phyloP scores from a whole-genome alignment of 1,139 yeast species.

The Taphrina betulina region DNA sequence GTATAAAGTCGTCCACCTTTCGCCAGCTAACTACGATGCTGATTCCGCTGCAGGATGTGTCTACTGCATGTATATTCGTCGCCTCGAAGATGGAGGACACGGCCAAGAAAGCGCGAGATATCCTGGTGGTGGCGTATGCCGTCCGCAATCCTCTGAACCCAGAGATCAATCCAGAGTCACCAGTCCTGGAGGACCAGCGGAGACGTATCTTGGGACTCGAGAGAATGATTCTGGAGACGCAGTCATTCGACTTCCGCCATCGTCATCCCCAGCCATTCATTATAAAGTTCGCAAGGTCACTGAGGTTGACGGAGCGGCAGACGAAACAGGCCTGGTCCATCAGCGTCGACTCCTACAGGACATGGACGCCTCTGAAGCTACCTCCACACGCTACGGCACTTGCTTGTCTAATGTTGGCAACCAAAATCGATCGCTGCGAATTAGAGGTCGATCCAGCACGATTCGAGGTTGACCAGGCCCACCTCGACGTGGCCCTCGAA shows the following conservation, averaged over 20 bases:
- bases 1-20: conserved; percentile 43
- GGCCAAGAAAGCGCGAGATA: conserved; percentile 71
- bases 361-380: conserved; percentile 66
- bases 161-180: conserved; percentile 36
- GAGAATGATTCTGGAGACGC: conserved; percentile 68
- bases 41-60: conserved; percentile 61
- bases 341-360: conserved; percentile 68
- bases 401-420: conserved; percentile 59
- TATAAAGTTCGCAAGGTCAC: conserved; percentile 60
- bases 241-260: conserved; percentile 71
- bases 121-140: conserved; percentile 45
- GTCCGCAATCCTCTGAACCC: conserved; percentile 38
- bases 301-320: conserved; percentile 39
- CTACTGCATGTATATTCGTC: conserved; percentile 70
- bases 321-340: conserved; percentile 66
- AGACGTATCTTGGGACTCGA: conserved; percentile 48
- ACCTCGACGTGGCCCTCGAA: conserved; percentile 26
- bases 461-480: conserved; percentile 14
- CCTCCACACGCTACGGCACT: conserved; percentile 83
- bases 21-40: not conserved
- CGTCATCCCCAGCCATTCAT: conserved; percentile 66
- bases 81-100: conserved; percentile 88
- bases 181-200: conserved; percentile 39
- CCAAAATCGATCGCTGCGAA: conserved; percentile 43
- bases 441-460: conserved; percentile 2